A percentile compares a stretch with the other conserved stretches of the same genome.
Evolutionary conservation across 345 rosid species (phyloP).

Genomic region (Lepidium africanum): DNA sequence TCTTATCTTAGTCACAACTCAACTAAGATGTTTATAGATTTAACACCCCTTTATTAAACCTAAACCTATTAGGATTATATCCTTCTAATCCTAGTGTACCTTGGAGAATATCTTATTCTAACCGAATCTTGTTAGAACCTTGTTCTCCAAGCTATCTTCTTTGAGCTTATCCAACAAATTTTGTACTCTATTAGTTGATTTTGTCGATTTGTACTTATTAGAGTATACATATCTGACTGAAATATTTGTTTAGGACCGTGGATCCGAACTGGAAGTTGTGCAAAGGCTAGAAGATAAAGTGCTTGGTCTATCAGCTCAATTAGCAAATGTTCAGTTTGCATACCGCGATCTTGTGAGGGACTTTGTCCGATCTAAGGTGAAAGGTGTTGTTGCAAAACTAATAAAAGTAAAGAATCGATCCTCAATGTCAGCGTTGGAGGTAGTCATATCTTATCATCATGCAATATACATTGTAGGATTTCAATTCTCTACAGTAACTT

Average conservation of each 20-base stretch:
- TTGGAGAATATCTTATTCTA: no score
- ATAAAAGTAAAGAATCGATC: slow-evolving; percentile 72
- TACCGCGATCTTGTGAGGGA: slow-evolving; percentile 75
- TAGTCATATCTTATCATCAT: slow-evolving; percentile 15
- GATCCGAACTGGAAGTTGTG: slow-evolving; percentile 50
- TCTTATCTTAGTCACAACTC: no score
- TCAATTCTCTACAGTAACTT: slow-evolving; percentile 2
- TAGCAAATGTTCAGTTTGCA: slow-evolving; percentile 76
- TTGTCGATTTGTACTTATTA: not conserved
- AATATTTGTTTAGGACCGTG: slow-evolving; percentile 52
- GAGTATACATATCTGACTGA: slow-evolving; percentile 4
- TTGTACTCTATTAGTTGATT: no score
- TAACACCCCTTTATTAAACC: no score
- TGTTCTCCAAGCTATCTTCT: no score
- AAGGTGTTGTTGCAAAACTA: slow-evolving; percentile 92
- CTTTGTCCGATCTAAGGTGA: slow-evolving; percentile 86
- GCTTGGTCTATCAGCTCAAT: slow-evolving; percentile 54
- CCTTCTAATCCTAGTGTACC: no score
- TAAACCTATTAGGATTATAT: no score
- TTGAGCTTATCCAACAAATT: no score
- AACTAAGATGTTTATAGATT: no score
- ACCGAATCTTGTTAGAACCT: no score
- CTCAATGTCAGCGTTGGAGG: slow-evolving; percentile 95
- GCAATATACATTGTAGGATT: not conserved
- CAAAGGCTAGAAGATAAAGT: slow-evolving; percentile 73